Evolutionary conservation across 257 asterid genomes (phyloP).

Genomic region (Penstemon newberryi): DNA sequence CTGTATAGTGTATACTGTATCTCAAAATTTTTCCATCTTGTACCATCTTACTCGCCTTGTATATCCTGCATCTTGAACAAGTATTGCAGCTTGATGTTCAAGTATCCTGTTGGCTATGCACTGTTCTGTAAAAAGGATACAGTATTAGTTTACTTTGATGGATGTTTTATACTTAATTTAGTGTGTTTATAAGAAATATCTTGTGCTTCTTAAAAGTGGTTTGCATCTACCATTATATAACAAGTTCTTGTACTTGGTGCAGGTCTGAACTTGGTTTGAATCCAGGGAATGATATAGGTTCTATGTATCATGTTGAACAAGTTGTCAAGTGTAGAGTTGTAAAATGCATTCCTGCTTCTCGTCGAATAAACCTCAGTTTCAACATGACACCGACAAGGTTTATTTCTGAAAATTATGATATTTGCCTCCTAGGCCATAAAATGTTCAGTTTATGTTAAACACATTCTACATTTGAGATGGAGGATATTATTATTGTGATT

Average conservation of each 20-base stretch:
- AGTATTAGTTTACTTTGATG: constrained; percentile 6
- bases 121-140: neutral
- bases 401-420: constrained; percentile 27
- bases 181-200: neutral
- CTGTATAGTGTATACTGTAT: neutral
- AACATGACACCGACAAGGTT: constrained; percentile 71
- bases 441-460: neutral
- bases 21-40: neutral
- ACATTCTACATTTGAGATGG: neutral
- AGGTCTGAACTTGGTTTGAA: constrained; percentile 95
- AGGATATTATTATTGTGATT: neutral
- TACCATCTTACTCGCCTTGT: neutral
- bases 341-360: constrained; percentile 61
- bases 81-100: neutral
- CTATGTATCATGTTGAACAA: constrained; percentile 91
- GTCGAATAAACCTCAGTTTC: constrained; percentile 80
- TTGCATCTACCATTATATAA: constrained; percentile 9
- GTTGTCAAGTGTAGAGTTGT: constrained; percentile 94
- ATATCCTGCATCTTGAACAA: constrained; percentile 10
- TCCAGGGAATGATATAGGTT: constrained; percentile 71
- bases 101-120: neutral
- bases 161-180: neutral
- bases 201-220: neutral
- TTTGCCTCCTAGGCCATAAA: constrained; percentile 16
- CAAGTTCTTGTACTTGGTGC: constrained; percentile 35